phyloP scores from a whole-genome alignment of 768 basidiomycete genomes.

The Tephrocybe rancida region DNA sequence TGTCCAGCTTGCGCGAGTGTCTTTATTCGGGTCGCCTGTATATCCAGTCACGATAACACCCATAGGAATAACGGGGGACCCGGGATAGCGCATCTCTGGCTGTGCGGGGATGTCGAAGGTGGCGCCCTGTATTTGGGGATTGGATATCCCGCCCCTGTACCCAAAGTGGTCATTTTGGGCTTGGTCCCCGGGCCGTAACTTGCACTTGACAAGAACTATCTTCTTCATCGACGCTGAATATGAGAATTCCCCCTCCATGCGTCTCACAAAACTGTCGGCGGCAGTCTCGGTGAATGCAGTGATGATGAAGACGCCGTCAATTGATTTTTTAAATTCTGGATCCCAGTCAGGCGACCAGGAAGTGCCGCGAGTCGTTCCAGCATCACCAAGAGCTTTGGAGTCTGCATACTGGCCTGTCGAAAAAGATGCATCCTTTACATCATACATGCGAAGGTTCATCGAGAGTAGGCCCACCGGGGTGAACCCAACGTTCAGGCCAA shows the following conservation, averaged over 20 bases:
- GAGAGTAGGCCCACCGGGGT: constrained; percentile 4
- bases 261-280: background rate
- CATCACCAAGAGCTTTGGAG: background rate
- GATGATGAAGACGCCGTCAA: constrained; percentile 1
- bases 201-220: background rate
- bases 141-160: constrained; percentile 15
- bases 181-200: background rate
- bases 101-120: constrained; percentile 3
- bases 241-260: constrained; percentile 1
- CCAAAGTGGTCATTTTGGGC: constrained; percentile 16
- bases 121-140: constrained; percentile 13
- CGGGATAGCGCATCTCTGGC: constrained; percentile 10
- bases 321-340: background rate
- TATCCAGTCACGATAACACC: constrained; percentile 17
- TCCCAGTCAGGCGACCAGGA: background rate
- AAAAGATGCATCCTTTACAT: background rate
- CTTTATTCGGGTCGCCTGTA: constrained; percentile 16
- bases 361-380: background rate
- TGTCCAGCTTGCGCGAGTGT: constrained; percentile 13
- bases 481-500: constrained; percentile 13
- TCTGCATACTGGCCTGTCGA: background rate
- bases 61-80: constrained; percentile 11
- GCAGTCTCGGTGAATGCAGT: background rate
- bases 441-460: background rate
- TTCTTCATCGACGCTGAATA: background rate